Base-by-base conservation (phyloP, 441 rosid genomes). In the Populus hybrid region DNA sequence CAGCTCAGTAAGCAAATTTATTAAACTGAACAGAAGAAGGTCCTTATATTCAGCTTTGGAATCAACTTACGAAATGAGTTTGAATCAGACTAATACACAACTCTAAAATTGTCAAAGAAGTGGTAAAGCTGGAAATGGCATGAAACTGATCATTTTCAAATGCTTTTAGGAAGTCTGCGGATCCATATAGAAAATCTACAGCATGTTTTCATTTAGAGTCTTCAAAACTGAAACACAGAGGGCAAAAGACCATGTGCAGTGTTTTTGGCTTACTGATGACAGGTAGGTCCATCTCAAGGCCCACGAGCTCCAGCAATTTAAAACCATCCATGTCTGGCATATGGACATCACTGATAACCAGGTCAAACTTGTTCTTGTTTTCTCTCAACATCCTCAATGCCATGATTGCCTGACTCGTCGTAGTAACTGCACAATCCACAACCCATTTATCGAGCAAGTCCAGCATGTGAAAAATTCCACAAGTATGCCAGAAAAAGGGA, bases 261-360 rank as follows among this genome's bases (percentile, higher is more conserved):
- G 80, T 71, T 78, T 64, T 57, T 64, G 71, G 69, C 83, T 80
- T 72, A 83, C 86, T 83, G 78, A 95, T 95, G 77, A 95, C 98
- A 74, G 98, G 98, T 82, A 95, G 92, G 86, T 93, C 98, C 98
- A 95, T 95, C 82, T 93, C 98, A 80, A 95, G 97, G 80, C 98
- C 98, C 76, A 91, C 92, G 42, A 87, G 93, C 80, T 95, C 98
- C 59, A 95, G 98, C 74, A 95, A 88, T 90, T 93, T 93, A 79
- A 95, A 95, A 21, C 98, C 98, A 84, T 95, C 94, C 76, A 92
- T 89, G 82, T 94, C 98, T 4, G 99, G 99, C 99, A 97, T 97
- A 81, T 93, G 89, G 28, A 97, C 99, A 87, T 97, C 99, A 74
- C 98, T 97, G 78, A 97, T 97, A 82, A 97, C 97, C 78, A 97